Evolutionary conservation across 2,329 filamentous ascomycete species (phyloP), one percentile per base, ranked within the genome.

Genomic region (Aspergillus candidus): DNA sequence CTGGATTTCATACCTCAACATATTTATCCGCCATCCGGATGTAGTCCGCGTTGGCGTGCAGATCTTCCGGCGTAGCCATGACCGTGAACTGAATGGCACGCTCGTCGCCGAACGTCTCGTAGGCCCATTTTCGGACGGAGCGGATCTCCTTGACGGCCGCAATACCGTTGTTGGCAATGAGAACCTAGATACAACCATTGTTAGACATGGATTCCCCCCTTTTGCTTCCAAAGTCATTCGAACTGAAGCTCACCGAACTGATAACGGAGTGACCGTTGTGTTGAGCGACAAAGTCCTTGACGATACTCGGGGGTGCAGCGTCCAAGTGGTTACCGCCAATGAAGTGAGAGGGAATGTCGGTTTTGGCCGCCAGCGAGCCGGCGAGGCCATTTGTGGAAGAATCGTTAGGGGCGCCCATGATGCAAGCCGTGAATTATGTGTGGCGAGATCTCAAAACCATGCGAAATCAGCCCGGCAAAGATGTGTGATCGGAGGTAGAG

Each of bases 21-120:
- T 98, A 98, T 78, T 96, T 88, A 72, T 98, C 93, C 30, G 93
- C 93, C 93, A 98, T 97, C 67, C 93, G 83, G 68, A 98, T 98
- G 74, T 98, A 98, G 72, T 98, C 93, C 57, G 93, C 93, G 69
- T 98, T 98, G 67, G 93, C 93, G 67, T 85, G 82, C 65, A 98
- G 72, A 83, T 98, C 93, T 73, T 98, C 93, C 39, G 93, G 93
- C 32, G 93, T 98, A 58, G 93, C 93, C 93, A 98, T 98, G 67
- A 98, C 93, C 52, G 93, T 98, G 75, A 98, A 98, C 67, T 97
- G 90, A 65, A 98, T 96, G 60, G 91, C 93, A 63, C 86, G 82
- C 77, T 98, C 93, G 72, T 98, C 90, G 73, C 93, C 91, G 67
- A 98, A 98, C 6, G 88, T 94, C 74, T 98, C 93, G 82, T 98